A percentile compares a stretch with the other conserved stretches of the same genome.
Conservation (phyloP, 1,284 basidiomycete species). For the Xerocomus minutiporus region DNA sequence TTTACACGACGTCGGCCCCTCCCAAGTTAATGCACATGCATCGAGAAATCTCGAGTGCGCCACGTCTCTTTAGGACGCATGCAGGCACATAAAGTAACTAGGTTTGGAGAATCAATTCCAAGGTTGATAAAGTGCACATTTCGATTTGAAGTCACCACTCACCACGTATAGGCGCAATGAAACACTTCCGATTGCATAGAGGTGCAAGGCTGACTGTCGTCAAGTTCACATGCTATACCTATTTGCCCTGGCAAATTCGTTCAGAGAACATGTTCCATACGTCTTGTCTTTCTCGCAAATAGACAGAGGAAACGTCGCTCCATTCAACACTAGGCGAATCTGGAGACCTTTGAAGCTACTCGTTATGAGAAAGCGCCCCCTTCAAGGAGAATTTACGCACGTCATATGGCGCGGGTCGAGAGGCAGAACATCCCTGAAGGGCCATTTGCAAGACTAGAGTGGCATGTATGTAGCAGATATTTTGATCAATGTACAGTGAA, state of each 20-base stretch:
- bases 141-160: too few relatives aligned
- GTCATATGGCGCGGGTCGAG: constrained; percentile 31
- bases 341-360: neutral
- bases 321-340: constrained; percentile 40
- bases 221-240: constrained; percentile 33
- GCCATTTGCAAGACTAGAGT: constrained; percentile 36
- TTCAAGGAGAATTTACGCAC: neutral
- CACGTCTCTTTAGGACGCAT: too few relatives aligned
- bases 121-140: too few relatives aligned
- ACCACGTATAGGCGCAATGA: too few relatives aligned
- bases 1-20: too few relatives aligned
- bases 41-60: too few relatives aligned
- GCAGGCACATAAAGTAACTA: too few relatives aligned
- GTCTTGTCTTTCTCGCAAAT: too few relatives aligned
- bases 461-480: neutral
- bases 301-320: constrained; percentile 29
- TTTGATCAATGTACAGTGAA: neutral
- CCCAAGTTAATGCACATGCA: too few relatives aligned
- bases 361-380: too few relatives aligned
- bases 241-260: constrained; percentile 14
- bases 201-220: neutral
- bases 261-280: too few relatives aligned
- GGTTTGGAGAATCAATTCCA: too few relatives aligned
- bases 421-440: constrained; percentile 31
- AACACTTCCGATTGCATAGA: neutral